These are phyloP conservation scores for Aspergillus flavus DNA, from an alignment of 2,329 filamentous ascomycete genomes.

Conservation along the genomic window DNA sequence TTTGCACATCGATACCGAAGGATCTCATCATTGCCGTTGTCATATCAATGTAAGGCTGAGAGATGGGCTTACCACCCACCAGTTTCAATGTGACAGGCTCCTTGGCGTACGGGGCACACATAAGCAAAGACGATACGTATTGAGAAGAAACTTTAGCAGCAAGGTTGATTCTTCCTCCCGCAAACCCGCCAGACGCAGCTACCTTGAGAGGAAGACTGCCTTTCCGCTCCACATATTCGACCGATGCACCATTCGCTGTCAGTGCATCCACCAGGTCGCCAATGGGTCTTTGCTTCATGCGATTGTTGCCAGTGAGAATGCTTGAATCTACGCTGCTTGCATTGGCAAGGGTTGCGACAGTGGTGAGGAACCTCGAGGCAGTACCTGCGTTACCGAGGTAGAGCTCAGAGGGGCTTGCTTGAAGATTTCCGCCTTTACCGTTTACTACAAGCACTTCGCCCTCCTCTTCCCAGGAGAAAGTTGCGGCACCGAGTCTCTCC, in stretches of 20 bases:
- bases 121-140: conserved; percentile 94
- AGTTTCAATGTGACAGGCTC: conserved; percentile 86
- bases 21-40: conserved; percentile 95
- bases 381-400: conserved; percentile 97
- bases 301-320: conserved; percentile 85
- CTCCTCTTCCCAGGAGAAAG: conserved; percentile 90
- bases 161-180: conserved; percentile 84
- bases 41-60: conserved; percentile 97
- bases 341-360: conserved; percentile 80
- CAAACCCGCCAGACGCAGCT: conserved; percentile 77
- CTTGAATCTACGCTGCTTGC: conserved; percentile 67
- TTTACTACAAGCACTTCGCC: conserved; percentile 88
- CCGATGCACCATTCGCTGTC: conserved; percentile 78
- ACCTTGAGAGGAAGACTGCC: conserved; percentile 84
- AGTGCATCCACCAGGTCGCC: conserved; percentile 90
- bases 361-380: conserved; percentile 91
- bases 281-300: conserved; percentile 96
- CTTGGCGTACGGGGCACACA: conserved; percentile 97
- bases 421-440: conserved; percentile 84
- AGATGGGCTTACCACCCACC: conserved; percentile 96
- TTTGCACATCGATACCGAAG: conserved; percentile 81
- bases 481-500: conserved; percentile 77
- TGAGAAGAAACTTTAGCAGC: conserved; percentile 98
- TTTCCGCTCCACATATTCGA: conserved; percentile 82
- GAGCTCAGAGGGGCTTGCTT: conserved; percentile 73